A percentile compares a stretch with the other conserved stretches of the same genome.
These are phyloP conservation scores for Linnemannia zychae DNA, from an alignment of 192 early-diverging fungal genomes.

Conservation along the genomic window DNA sequence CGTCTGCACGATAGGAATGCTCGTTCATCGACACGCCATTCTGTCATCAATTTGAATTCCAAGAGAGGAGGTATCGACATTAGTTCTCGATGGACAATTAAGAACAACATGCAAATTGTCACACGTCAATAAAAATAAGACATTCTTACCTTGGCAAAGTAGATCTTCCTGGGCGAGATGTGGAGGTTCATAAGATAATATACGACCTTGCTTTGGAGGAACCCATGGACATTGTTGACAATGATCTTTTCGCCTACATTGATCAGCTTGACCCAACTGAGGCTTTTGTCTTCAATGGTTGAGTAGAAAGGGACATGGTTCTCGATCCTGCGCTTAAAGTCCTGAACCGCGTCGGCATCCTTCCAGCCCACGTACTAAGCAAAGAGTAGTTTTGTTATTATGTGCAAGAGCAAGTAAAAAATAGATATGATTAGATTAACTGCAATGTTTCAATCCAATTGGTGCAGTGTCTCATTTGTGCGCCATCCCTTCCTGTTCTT, in stretches of 20 bases:
- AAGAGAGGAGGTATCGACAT: not conserved
- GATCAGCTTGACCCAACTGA: slow-evolving; percentile 83
- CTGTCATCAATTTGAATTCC: slow-evolving; percentile 10
- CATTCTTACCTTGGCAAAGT: slow-evolving; percentile 68
- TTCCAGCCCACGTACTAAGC: slow-evolving; percentile 80
- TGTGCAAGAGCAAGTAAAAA: not conserved
- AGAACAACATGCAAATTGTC: not conserved
- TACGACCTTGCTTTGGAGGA: slow-evolving; percentile 81
- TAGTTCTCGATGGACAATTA: not conserved
- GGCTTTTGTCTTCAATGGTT: slow-evolving; percentile 72
- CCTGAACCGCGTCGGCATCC: slow-evolving; percentile 70
- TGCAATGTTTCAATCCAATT: not conserved
- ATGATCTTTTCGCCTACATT: slow-evolving; percentile 86
- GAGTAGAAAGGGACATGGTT: slow-evolving; percentile 75
- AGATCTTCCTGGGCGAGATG: slow-evolving; percentile 73
- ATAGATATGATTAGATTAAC: not conserved
- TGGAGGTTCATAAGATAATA: slow-evolving; percentile 82
- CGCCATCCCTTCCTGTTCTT: not conserved
- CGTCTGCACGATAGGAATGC: slow-evolving; percentile 78
- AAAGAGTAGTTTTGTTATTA: not conserved
- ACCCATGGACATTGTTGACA: slow-evolving; percentile 86
- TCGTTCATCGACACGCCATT: slow-evolving; percentile 78
- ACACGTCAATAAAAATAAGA: not conserved
- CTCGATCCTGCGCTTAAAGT: slow-evolving; percentile 79
- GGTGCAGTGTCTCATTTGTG: not conserved